A percentile compares a stretch with the other conserved stretches of the same genome.
These are phyloP conservation scores for Kappamyces sp. DNA, from an alignment of 192 early-diverging fungal genomes.

Conservation along the genomic window DNA sequence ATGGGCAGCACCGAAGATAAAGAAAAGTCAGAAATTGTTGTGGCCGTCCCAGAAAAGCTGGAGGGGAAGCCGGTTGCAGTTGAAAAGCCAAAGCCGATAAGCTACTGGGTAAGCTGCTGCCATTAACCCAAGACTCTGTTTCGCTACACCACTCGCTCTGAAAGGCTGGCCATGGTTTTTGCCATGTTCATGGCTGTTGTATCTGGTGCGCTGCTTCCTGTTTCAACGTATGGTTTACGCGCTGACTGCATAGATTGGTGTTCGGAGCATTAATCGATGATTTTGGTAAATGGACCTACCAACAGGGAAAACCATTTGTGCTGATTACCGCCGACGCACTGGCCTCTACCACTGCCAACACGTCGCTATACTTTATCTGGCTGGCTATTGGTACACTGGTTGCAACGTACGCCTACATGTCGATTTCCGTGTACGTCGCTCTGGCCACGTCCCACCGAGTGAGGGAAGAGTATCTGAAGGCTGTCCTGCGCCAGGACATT, in stretches of 20 bases:
- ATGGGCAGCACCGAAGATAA: no score
- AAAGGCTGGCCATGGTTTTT: not conserved
- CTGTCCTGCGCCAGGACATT: slow-evolving; percentile 80
- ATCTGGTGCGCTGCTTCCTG: slow-evolving; percentile 10
- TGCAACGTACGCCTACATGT: slow-evolving; percentile 55
- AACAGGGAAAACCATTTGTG: slow-evolving; percentile 2
- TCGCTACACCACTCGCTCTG: no score
- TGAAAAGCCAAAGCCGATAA: no score
- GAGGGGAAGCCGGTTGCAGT: no score
- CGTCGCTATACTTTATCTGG: slow-evolving; percentile 45
- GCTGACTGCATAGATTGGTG: not conserved
- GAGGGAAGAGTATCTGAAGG: slow-evolving; percentile 63
- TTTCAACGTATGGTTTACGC: no score
- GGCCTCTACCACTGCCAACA: not conserved
- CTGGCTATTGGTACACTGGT: slow-evolving; percentile 53
- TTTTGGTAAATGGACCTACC: not conserved
- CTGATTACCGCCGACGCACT: slow-evolving; percentile 9
- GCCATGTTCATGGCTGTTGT: slow-evolving; percentile 8
- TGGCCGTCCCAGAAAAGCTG: no score
- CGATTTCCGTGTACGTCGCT: slow-evolving; percentile 42
- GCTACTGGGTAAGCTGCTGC: no score
- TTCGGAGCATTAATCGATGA: slow-evolving; percentile 13
- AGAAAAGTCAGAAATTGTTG: no score
- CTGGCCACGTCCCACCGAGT: slow-evolving; percentile 64
- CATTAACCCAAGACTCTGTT: no score